phyloP scores from a whole-genome alignment of 2,329 filamentous ascomycete genomes.

The Beauveria sp. region DNA sequence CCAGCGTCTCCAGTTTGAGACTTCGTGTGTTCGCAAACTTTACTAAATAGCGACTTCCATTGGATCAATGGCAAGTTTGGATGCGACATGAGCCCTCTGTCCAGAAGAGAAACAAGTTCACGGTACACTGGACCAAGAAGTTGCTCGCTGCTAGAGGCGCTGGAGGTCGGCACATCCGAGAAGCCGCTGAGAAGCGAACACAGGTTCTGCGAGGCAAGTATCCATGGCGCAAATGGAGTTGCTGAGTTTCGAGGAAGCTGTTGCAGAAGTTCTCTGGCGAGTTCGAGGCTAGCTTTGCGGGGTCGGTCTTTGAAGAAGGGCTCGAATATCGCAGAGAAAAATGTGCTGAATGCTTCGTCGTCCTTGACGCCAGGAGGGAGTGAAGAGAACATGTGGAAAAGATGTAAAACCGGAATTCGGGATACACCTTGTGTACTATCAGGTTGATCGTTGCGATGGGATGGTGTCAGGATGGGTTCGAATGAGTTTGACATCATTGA shows the following conservation, averaged over 20 bases:
- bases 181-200: conserved; percentile 32
- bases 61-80: conserved; percentile 38
- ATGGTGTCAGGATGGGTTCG: conserved; percentile 58
- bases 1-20: conserved; percentile 61
- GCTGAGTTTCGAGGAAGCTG: conserved; percentile 37
- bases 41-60: conserved; percentile 50
- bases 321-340: conserved; percentile 45
- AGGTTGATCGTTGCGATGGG: conserved; percentile 47
- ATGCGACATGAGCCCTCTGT: conserved; percentile 47
- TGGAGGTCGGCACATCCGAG: conserved; percentile 16
- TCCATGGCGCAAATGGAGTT: conserved; percentile 43
- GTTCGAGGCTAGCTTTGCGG: conserved; percentile 34
- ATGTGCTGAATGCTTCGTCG: conserved; percentile 35
- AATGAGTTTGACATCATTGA: conserved; percentile 49
- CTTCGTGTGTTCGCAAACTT: conserved; percentile 48
- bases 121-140: conserved; percentile 62
- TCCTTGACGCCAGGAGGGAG: conserved; percentile 40
- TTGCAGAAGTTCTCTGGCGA: conserved; percentile 45
- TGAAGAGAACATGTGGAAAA: conserved; percentile 54
- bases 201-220: conserved; percentile 41
- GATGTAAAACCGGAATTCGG: conserved; percentile 56
- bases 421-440: conserved; percentile 43
- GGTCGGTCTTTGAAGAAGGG: conserved; percentile 51
- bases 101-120: conserved; percentile 59
- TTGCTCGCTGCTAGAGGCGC: conserved; percentile 26